Evolutionary conservation across 139 green algal species (phyloP).

Genomic region (Desmodesmus armatus): DNA sequence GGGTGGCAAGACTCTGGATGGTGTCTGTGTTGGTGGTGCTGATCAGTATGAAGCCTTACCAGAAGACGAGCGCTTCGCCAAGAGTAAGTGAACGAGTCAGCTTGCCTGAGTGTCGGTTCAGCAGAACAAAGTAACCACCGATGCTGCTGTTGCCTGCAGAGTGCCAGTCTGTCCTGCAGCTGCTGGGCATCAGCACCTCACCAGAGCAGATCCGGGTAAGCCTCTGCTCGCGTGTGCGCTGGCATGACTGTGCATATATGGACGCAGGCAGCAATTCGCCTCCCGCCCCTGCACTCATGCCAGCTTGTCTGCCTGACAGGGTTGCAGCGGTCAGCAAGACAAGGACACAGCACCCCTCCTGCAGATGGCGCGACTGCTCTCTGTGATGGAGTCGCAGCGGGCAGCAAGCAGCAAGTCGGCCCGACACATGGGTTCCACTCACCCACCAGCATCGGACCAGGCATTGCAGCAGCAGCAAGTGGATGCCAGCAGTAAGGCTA

Average conservation of each 20-base stretch:
- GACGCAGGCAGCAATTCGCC: background rate
- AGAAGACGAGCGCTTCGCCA: constrained; percentile 23
- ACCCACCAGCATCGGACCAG: background rate
- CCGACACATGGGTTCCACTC: background rate
- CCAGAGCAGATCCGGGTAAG: constrained; percentile 33
- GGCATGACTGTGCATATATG: background rate
- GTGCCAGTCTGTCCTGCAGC: constrained; percentile 1
- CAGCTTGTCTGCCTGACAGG: background rate
- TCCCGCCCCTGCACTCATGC: background rate
- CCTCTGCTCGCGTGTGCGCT: background rate
- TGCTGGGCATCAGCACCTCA: constrained; percentile 1
- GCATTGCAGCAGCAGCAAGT: constrained; percentile 8
- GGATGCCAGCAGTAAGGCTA: background rate
- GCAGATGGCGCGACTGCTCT: background rate
- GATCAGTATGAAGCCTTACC: background rate
- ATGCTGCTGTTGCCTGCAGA: constrained; percentile 14
- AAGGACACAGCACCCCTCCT: constrained; percentile 16
- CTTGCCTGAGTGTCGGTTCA: background rate
- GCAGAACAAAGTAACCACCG: background rate
- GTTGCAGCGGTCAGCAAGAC: constrained; percentile 5
- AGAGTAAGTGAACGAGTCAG: constrained; percentile 4
- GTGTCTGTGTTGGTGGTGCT: background rate
- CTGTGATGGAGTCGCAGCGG: constrained; percentile 4
- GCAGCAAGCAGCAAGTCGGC: background rate
- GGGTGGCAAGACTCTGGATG: background rate